phyloP scores from a whole-genome alignment of 805 yeast species.

The Lachancea fermentati region DNA sequence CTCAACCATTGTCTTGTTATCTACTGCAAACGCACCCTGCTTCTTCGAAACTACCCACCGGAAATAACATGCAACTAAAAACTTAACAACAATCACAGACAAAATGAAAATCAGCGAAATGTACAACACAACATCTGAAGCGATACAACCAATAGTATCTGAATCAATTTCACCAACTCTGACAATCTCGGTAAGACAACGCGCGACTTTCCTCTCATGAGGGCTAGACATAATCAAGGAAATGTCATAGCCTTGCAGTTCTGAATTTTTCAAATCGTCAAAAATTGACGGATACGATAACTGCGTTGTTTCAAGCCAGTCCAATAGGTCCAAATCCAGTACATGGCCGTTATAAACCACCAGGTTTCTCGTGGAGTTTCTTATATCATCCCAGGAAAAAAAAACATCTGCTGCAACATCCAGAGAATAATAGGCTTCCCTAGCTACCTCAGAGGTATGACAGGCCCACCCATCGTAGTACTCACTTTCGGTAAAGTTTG shows the following conservation, averaged over 20 bases:
- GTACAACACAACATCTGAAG: slow-evolving; percentile 76
- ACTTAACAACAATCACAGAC: slow-evolving; percentile 71
- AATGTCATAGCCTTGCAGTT: slow-evolving; percentile 73
- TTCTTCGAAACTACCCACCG: slow-evolving; percentile 72
- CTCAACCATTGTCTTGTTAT: slow-evolving; percentile 53
- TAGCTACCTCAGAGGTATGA: slow-evolving; percentile 68
- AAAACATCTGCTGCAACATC: slow-evolving; percentile 66
- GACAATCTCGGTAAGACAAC: slow-evolving; percentile 77
- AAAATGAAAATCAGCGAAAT: slow-evolving; percentile 80
- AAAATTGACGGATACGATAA: slow-evolving; percentile 69
- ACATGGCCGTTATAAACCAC: slow-evolving; percentile 89
- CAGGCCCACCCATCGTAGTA: slow-evolving; percentile 87
- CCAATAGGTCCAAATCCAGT: slow-evolving; percentile 67
- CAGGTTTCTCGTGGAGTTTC: slow-evolving; percentile 62
- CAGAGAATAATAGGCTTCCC: slow-evolving; percentile 59
- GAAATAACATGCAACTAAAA: slow-evolving; percentile 81
- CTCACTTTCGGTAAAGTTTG: slow-evolving; percentile 51
- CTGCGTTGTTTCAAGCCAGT: slow-evolving; percentile 69
- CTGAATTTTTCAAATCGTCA: slow-evolving; percentile 50
- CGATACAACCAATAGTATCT: slow-evolving; percentile 89
- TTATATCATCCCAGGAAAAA: slow-evolving; percentile 86
- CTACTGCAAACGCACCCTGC: slow-evolving; percentile 72
- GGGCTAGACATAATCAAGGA: slow-evolving; percentile 64
- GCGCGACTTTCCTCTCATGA: slow-evolving; percentile 63
- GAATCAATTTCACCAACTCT: slow-evolving; percentile 89